Percentiles rank a stretch among this genome's conserved stretches.
These are phyloP conservation scores for Taxawa tesnikishii DNA, from an alignment of 2,329 filamentous ascomycete genomes.

Conservation along the genomic window DNA sequence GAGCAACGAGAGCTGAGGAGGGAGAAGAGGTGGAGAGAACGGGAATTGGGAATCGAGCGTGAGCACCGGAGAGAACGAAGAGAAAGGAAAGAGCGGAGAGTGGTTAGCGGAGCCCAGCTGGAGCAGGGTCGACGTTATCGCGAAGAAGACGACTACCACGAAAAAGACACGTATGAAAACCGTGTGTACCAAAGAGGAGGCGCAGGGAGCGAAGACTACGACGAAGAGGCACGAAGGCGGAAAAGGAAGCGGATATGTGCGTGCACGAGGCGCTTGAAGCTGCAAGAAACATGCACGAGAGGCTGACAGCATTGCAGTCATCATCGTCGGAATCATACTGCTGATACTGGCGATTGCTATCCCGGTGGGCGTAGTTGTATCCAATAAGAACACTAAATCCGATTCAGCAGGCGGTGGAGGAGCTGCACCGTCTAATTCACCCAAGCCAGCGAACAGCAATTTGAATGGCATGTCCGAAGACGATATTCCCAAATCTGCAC, in stretches of 20 bases:
- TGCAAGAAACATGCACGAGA: slow-evolving; percentile 8
- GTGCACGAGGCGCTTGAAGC: slow-evolving; percentile 11
- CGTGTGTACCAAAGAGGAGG: slow-evolving; percentile 28
- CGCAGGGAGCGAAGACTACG: slow-evolving; percentile 15
- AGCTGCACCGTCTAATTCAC: too few species aligned
- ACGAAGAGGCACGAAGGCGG: slow-evolving; percentile 26
- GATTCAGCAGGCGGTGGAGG: too few species aligned
- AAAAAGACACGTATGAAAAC: slow-evolving; percentile 24
- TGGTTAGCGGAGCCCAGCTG: slow-evolving; percentile 34
- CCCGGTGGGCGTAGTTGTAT: slow-evolving; percentile 32
- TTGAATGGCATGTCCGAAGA: slow-evolving; percentile 29
- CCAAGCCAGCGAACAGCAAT: slow-evolving; percentile 30
- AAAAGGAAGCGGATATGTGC: slow-evolving; percentile 49
- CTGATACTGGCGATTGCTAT: slow-evolving; percentile 34
- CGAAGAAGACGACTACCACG: slow-evolving; percentile 24
- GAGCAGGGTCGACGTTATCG: slow-evolving; percentile 27
- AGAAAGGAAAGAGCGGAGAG: slow-evolving; percentile 27
- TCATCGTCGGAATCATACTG: slow-evolving; percentile 30
- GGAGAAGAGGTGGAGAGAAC: slow-evolving; percentile 16
- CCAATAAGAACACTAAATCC: slow-evolving; percentile 28
- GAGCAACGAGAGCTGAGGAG: slow-evolving; percentile 6
- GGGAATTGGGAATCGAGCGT: slow-evolving; percentile 19
- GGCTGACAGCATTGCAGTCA: slow-evolving; percentile 12
- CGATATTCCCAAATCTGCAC: slow-evolving; percentile 43
- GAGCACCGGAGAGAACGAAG: slow-evolving; percentile 11